These are phyloP conservation scores for Cladosporium oxysporum DNA, from an alignment of 2,329 filamentous ascomycete genomes.

Conservation along the genomic window DNA sequence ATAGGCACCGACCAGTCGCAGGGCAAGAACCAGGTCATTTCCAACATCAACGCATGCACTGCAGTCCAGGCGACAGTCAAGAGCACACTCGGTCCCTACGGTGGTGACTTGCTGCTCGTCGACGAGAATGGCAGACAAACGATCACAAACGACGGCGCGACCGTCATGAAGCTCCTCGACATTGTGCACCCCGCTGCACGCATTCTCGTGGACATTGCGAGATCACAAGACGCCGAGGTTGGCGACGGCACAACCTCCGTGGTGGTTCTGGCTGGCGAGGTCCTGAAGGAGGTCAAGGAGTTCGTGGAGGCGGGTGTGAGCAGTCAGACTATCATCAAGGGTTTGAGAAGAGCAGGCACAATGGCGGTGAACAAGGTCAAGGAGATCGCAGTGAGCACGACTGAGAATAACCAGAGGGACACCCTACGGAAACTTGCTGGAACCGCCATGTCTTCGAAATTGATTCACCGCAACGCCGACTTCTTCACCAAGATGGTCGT, in stretches of 20 bases:
- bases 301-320: conserved; percentile 96
- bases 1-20: conserved; percentile 95
- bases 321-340: conserved; percentile 97
- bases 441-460: conserved; percentile 98
- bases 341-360: conserved; percentile 78
- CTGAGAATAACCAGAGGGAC: conserved; percentile 80
- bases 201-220: conserved; percentile 96
- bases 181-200: conserved; percentile 97
- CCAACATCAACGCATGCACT: conserved; percentile 97
- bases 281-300: conserved; percentile 94
- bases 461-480: conserved; percentile 93
- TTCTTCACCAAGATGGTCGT: conserved; percentile 99
- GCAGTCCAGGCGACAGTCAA: conserved; percentile 96
- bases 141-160: conserved; percentile 98
- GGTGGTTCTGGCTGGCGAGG: conserved; percentile 94
- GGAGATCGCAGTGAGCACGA: conserved; percentile 88
- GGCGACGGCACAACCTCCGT: conserved; percentile 98
- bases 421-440: conserved; percentile 86
- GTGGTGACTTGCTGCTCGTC: conserved; percentile 92
- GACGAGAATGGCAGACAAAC: conserved; percentile 95
- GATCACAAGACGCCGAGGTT: conserved; percentile 98
- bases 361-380: conserved; percentile 99
- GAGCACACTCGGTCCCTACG: conserved; percentile 92
- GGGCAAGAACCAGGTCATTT: conserved; percentile 92
- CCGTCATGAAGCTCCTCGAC: conserved; percentile 99